Conservation (phyloP, 139 green algal species). For the Micractinium conductrix region DNA sequence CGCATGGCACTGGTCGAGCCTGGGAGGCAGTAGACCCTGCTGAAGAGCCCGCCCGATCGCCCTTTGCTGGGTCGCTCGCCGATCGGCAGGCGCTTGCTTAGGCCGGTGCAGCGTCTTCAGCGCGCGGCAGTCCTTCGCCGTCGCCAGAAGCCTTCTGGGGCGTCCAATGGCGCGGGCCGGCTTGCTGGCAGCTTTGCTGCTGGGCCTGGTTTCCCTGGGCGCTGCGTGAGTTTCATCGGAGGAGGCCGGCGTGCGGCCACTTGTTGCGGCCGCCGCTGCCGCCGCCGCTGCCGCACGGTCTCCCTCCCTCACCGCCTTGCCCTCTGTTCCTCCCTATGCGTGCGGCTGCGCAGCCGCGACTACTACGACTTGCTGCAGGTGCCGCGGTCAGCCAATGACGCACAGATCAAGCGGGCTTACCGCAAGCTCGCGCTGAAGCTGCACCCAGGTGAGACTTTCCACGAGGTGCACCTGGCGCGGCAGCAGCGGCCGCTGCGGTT, state of each 20-base stretch:
- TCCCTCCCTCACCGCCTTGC: neutral
- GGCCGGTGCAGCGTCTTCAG: too few species aligned
- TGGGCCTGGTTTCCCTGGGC: conserved; percentile 16
- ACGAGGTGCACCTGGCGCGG: too few species aligned
- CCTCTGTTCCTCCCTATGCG: neutral
- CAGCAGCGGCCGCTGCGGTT: too few species aligned
- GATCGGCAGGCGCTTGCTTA: too few species aligned
- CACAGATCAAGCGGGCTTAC: conserved; percentile 95
- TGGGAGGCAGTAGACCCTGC: too few species aligned
- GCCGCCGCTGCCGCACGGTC: neutral
- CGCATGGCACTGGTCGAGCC: too few species aligned
- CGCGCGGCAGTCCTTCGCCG: too few species aligned
- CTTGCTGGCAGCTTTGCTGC: neutral
- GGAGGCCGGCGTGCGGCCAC: neutral
- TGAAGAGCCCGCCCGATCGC: too few species aligned
- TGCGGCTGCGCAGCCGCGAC: conserved; percentile 71
- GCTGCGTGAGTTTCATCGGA: conserved; percentile 12
- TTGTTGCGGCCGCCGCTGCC: neutral
- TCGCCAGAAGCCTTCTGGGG: too few species aligned
- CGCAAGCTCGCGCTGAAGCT: conserved; percentile 96
- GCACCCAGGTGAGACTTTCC: too few species aligned
- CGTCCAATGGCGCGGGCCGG: too few species aligned
- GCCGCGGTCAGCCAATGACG: conserved; percentile 76
- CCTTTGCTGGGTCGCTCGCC: too few species aligned
- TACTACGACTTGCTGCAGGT: conserved; percentile 95